phyloP scores from a whole-genome alignment of 345 rosid genomes.

The Combretum micranthum region DNA sequence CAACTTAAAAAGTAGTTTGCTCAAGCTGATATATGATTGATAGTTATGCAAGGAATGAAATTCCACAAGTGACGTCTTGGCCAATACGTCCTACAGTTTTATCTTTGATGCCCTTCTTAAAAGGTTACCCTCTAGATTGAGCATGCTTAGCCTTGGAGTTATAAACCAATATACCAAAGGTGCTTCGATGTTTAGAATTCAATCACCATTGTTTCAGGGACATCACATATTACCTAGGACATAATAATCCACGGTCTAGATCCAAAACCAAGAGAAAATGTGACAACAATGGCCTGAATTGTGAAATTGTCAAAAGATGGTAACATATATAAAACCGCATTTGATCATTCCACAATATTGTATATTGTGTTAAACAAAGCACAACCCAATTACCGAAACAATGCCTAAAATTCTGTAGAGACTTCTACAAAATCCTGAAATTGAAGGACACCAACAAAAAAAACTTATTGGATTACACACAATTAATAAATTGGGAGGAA shows the following conservation, averaged over 20 bases:
- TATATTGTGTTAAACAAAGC: conserved; percentile 31
- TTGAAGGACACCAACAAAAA: not conserved
- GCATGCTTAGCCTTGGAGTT: no score
- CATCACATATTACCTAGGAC: conserved; percentile 98
- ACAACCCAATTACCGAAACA: conserved; percentile 68
- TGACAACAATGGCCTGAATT: conserved; percentile 56
- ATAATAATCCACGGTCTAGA: conserved; percentile 94
- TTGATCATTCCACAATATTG: conserved; percentile 4
- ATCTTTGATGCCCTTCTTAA: no score
- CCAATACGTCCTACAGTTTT: no score
- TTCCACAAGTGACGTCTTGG: no score
- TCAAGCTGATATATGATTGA: not conserved
- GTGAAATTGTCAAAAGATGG: conserved; percentile 1
- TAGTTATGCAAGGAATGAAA: no score
- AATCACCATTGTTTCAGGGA: no score
- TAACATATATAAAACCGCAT: not conserved
- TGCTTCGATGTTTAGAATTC: no score
- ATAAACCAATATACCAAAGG: no score
- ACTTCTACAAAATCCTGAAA: conserved; percentile 43
- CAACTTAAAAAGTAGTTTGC: no score
- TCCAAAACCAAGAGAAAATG: conserved; percentile 89
- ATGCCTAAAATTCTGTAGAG: conserved; percentile 50
- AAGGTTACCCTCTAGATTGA: no score
- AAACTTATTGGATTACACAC: not conserved
- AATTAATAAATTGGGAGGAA: not conserved